Conservation (phyloP, 768 basidiomycete genomes). For the Termitomyces sp. region DNA sequence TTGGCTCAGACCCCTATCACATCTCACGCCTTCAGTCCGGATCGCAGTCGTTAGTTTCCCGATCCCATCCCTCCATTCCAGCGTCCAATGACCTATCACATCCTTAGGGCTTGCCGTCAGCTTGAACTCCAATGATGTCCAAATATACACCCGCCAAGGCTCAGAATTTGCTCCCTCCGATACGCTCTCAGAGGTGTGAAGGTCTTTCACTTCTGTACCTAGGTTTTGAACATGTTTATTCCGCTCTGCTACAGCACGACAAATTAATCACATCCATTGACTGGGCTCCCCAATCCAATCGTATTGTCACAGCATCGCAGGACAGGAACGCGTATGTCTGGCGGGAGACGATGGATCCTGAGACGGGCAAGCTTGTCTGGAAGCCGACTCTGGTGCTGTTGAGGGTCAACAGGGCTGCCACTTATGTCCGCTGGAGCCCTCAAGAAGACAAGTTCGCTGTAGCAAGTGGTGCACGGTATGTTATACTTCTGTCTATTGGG, state of each 20-base stretch:
- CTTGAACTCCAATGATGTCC: conserved; percentile 84
- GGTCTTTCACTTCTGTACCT: not conserved
- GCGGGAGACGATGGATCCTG: conserved; percentile 73
- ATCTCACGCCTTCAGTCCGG: conserved; percentile 86
- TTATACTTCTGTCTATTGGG: not conserved
- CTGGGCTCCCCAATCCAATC: conserved; percentile 96
- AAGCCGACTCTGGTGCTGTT: conserved; percentile 96
- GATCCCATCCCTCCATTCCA: not conserved
- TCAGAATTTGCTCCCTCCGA: conserved; percentile 66
- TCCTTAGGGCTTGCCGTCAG: conserved; percentile 81
- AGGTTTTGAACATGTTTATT: not conserved
- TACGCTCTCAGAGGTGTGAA: conserved; percentile 76
- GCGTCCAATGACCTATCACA: conserved; percentile 3
- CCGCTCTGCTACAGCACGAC: conserved; percentile 67
- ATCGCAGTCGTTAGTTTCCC: conserved; percentile 67
- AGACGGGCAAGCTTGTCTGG: conserved; percentile 73
- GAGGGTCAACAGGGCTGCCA: conserved; percentile 93
- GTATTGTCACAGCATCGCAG: conserved; percentile 98
- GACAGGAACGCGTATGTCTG: conserved; percentile 99
- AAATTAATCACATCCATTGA: conserved; percentile 97
- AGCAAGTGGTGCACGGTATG: conserved; percentile 88
- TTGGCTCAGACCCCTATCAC: conserved; percentile 84
- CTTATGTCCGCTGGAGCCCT: conserved; percentile 93
- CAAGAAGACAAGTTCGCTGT: conserved; percentile 99
- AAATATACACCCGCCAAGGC: conserved; percentile 68